These are phyloP conservation scores for Leccinum subspadiceum DNA, from an alignment of 1,284 basidiomycete species.

Conservation along the genomic window DNA sequence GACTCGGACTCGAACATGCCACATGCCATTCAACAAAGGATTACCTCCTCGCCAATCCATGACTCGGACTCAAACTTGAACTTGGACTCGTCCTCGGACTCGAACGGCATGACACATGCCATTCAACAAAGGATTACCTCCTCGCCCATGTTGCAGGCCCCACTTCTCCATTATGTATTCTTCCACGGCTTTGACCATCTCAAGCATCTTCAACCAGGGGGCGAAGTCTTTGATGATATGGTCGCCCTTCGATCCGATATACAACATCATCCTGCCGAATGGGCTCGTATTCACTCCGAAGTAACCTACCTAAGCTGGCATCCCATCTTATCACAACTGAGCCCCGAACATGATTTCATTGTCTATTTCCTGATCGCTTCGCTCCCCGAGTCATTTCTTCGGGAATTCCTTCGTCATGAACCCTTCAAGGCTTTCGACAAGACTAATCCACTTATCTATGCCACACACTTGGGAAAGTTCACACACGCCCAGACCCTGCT, in stretches of 20 bases:
- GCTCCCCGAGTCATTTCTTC: not conserved
- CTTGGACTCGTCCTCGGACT: not conserved
- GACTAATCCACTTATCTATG: slow-evolving; percentile 7
- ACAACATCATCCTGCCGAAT: not conserved
- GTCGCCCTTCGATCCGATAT: not conserved
- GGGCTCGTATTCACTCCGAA: not conserved
- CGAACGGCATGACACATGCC: not conserved
- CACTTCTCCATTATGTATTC: not conserved
- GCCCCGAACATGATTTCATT: slow-evolving; percentile 2
- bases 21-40: not conserved
- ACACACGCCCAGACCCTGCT: slow-evolving; percentile 3
- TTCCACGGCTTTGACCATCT: slow-evolving; percentile 1
- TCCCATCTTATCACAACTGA: not conserved
- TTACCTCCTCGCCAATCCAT: not conserved
- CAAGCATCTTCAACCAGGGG: not conserved
- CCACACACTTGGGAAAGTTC: not conserved
- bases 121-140: not conserved
- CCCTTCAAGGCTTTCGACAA: not conserved
- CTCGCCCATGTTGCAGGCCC: not conserved
- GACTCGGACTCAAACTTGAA: not conserved
- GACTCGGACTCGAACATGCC: not conserved
- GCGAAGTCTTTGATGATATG: not conserved
- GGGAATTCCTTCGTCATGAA: not conserved
- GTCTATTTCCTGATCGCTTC: not conserved
- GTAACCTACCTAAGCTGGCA: not conserved